These are phyloP conservation scores for Saitozyma sp. DNA, from an alignment of 768 basidiomycete species.

Conservation along the genomic window DNA sequence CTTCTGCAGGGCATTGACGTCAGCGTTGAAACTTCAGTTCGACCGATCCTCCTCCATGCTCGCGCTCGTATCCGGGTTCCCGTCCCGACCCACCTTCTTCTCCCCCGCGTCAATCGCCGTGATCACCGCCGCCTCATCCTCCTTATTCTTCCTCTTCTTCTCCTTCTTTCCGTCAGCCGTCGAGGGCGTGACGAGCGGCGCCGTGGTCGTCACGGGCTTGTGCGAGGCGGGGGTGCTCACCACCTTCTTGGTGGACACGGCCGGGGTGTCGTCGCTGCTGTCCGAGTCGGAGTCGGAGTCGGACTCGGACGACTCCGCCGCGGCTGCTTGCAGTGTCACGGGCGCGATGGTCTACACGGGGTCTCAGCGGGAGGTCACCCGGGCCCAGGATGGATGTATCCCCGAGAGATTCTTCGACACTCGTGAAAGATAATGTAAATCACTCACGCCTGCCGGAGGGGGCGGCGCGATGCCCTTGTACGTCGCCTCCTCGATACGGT, in stretches of 20 bases:
- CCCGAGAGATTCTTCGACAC: not conserved
- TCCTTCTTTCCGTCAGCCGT: slow-evolving; percentile 8
- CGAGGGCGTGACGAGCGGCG: slow-evolving; percentile 5
- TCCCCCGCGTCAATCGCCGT: not conserved
- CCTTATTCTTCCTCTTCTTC: slow-evolving; percentile 35
- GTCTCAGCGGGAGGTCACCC: slow-evolving; percentile 1
- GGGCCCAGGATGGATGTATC: not conserved
- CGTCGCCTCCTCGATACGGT: slow-evolving; percentile 61
- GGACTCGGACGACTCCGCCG: slow-evolving; percentile 8
- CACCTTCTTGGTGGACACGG: not conserved
- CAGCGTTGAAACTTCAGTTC: no score
- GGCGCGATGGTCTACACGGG: slow-evolving; percentile 4
- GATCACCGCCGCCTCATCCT: slow-evolving; percentile 13
- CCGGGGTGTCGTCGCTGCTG: not conserved
- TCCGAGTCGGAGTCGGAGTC: slow-evolving; percentile 9
- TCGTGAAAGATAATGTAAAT: not conserved
- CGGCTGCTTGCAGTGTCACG: slow-evolving; percentile 2
- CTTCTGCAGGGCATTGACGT: no score
- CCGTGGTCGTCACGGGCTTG: not conserved
- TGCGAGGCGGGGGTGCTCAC: not conserved
- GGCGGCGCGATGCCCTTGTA: slow-evolving; percentile 18
- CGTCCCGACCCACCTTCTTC: not conserved
- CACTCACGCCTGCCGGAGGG: slow-evolving; percentile 2
- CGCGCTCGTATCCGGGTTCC: no score
- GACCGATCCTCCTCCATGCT: no score